Conservation (phyloP, 495 filamentous ascomycete genomes). For the Aspergillus campestris region DNA sequence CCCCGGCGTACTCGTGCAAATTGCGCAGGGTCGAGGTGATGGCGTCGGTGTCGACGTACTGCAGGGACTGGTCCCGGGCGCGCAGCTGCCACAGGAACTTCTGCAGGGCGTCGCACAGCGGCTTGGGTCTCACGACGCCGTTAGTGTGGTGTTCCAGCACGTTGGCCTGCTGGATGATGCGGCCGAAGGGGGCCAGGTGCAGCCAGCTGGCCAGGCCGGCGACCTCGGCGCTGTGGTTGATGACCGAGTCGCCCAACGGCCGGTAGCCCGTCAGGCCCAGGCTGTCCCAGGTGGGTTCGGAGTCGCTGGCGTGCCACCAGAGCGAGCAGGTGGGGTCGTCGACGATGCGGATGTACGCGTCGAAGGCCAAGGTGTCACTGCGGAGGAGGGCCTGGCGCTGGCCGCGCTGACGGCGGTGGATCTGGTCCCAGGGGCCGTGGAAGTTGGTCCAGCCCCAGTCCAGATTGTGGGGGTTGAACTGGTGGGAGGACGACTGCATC, state of each 20-base stretch:
- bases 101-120: constrained; percentile 41
- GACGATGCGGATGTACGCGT: constrained; percentile 54
- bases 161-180: constrained; percentile 43
- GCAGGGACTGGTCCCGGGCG: constrained; percentile 23
- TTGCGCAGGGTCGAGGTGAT: constrained; percentile 37
- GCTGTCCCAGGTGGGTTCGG: constrained; percentile 67
- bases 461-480: constrained; percentile 48
- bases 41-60: constrained; percentile 36
- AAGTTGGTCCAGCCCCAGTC: constrained; percentile 66
- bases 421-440: constrained; percentile 51
- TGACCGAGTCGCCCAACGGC: constrained; percentile 38
- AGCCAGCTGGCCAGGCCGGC: constrained; percentile 50
- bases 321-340: constrained; percentile 53
- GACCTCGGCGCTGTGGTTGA: constrained; percentile 43
- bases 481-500: constrained; percentile 49
- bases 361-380: constrained; percentile 56
- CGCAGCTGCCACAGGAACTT: constrained; percentile 37
- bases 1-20: constrained; percentile 34
- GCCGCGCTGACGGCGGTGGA: constrained; percentile 46
- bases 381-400: constrained; percentile 56
- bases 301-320: constrained; percentile 56
- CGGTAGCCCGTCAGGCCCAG: constrained; percentile 53
- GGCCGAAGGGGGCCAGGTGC: constrained; percentile 49
- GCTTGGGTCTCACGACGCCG: constrained; percentile 41
- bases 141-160: constrained; percentile 43